Base-by-base conservation (phyloP, 805 yeast species). In the Tetrapisispora fleetii region DNA sequence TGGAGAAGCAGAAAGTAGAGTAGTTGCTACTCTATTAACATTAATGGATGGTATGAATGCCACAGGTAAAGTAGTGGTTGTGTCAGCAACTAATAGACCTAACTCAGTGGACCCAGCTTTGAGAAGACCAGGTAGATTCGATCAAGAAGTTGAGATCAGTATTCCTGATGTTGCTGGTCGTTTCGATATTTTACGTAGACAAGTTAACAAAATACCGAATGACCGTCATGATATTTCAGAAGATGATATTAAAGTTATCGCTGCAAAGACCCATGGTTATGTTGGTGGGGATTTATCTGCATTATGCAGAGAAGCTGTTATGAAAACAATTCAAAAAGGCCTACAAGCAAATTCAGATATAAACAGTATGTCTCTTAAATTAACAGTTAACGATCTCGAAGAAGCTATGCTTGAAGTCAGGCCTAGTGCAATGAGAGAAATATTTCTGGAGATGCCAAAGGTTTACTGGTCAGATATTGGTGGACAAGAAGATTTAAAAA, bases 351-450 rank as follows among this genome's bases (percentile, higher is more conserved):
- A 46, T 19, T 48, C 45, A n/a, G 38, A 45, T 1, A 52, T 54
- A 4, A 62, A 62, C 2, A 69, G 62, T 32, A 51, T 51, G 1
- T 63, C 72, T 1, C 67, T 83, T 53, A 74, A 69, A 48, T 78
- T 87, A 2, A 59, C 67, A 1, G 50, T 70, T 11, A 64, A 62
- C 0, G 95, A 91, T 58, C 72, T 91, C n/a, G 80, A 80, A 44
- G 66, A 64, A 21, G 90, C 97, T 0, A 66, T 89, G 62, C 67
- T 79, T 1, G 90, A 85, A n/a, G 80, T 93, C 2, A 74, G 95
- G 45, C 98, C 99, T 2, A 85, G 95, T 51, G 98, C 98, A 2
- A 93, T 93, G 99, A 77, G 96, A 50, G 99, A 93, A 64, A 86
- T 91, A 46, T 83, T 89, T 49, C 70, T 93, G 45, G 99, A 93